Evolutionary conservation across 1,139 yeast species (phyloP).

Genomic region (Scheffersomyces segobiensis): DNA sequence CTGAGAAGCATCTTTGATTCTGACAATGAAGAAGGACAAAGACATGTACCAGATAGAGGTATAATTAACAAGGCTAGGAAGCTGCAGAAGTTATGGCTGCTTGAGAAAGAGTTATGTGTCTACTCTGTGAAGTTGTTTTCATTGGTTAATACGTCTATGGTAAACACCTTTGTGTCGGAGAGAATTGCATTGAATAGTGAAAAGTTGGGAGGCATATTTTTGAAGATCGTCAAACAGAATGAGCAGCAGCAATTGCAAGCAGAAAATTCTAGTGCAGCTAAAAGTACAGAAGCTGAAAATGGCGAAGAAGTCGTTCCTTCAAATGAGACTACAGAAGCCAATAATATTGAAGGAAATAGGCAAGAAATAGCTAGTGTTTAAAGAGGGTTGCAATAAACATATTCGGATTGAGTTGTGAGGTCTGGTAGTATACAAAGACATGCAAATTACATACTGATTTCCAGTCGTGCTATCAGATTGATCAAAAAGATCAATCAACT

Average conservation of each 20-base stretch:
- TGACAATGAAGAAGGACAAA: constrained; percentile 22
- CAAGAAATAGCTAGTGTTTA: not conserved
- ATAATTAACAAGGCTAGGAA: constrained; percentile 2
- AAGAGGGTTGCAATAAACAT: not conserved
- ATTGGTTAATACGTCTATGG: constrained; percentile 40
- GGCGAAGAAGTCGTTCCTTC: not conserved
- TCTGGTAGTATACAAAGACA: not conserved
- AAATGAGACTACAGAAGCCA: not conserved
- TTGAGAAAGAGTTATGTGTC: constrained; percentile 51
- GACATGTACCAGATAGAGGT: constrained; percentile 3
- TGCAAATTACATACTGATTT: too few species aligned
- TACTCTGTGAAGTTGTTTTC: constrained; percentile 52
- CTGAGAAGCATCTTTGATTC: constrained; percentile 5
- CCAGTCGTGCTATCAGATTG: not conserved
- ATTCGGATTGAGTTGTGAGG: not conserved
- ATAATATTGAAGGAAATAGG: not conserved
- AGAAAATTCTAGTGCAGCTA: not conserved
- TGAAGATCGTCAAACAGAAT: constrained; percentile 24
- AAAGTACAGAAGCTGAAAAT: not conserved
- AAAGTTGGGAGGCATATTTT: constrained; percentile 45
- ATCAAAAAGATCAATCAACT: not conserved
- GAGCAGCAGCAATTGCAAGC: not conserved
- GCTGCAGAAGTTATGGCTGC: constrained; percentile 25
- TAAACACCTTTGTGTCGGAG: constrained; percentile 26
- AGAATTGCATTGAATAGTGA: constrained; percentile 52